A percentile compares a stretch with the other conserved stretches of the same genome.
These are phyloP conservation scores for Xylariaceae sp. DNA, from an alignment of 2,329 filamentous ascomycete species.

Conservation along the genomic window DNA sequence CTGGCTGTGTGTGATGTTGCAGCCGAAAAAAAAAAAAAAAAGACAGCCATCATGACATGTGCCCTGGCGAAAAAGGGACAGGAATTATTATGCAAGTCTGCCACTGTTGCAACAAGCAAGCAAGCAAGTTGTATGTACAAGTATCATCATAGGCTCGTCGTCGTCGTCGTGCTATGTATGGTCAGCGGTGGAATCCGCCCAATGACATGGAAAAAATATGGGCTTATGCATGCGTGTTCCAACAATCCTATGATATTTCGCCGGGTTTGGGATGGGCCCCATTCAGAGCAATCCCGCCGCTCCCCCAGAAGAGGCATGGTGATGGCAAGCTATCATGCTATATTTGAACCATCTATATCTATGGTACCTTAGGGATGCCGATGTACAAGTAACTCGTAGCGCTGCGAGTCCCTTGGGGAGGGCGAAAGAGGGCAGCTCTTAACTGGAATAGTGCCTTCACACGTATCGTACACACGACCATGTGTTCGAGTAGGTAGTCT, in stretches of 20 bases:
- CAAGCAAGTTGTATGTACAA: slow-evolving; percentile 24
- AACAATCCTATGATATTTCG: slow-evolving; percentile 9
- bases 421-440: slow-evolving; percentile 9
- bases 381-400: slow-evolving; percentile 6
- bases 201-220: slow-evolving; percentile 22
- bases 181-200: slow-evolving; percentile 28
- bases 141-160: slow-evolving; percentile 25
- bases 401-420: slow-evolving; percentile 15
- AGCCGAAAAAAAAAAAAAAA: slow-evolving; percentile 23
- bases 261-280: slow-evolving; percentile 7
- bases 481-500: not conserved
- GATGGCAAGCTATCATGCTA: slow-evolving; percentile 12
- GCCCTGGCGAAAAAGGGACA: slow-evolving; percentile 14
- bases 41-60: slow-evolving; percentile 16
- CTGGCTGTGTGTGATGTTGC: slow-evolving; percentile 32
- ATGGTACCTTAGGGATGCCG: slow-evolving; percentile 1
- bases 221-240: slow-evolving; percentile 25
- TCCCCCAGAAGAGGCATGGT: slow-evolving; percentile 9
- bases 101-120: slow-evolving; percentile 7
- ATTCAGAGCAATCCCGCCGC: slow-evolving; percentile 12
- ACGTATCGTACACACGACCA: not conserved
- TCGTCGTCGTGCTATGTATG: slow-evolving; percentile 25
- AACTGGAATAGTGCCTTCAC: slow-evolving; percentile 8
- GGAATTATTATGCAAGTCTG: too few relatives aligned
- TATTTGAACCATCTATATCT: not conserved